Base-by-base conservation (phyloP, 192 early-diverging fungal species). In the Thamnidium elegans region DNA sequence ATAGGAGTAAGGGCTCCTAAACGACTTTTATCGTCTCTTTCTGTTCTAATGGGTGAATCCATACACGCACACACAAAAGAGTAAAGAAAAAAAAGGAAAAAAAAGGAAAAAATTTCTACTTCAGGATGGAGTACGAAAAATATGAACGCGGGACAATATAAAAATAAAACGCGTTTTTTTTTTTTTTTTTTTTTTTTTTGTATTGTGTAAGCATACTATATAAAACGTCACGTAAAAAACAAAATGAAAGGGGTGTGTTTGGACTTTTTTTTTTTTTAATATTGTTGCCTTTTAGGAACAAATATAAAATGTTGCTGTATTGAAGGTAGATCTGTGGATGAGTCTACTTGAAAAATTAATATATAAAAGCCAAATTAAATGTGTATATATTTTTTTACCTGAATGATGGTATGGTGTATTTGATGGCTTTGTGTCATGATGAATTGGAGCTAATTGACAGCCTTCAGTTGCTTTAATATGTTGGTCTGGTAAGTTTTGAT, bases 371-470 rank as follows among this genome's bases (percentile, higher is more conserved):
- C 8, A 13, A 31, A 36, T 31, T 32, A 55, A n/a, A 31, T 32
- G 31, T 14, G 9, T 14, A 8, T n/a, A 7, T 30, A 17, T 7
- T 17, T 7, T 17, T 1, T 17, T 48, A 17, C 19, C 14, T 48
- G 6, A 34, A 19, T 36, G 17, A 36, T 56, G 34, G 3, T 39
- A 56, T 21, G 55, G 34, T 56, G 58, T 59, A 14, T 59, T 36
- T 19, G 21, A 19, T 10, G 58, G 39, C 15, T 59, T 45, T 13
- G 32, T 59, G 36, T 23, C 58, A 39, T 39, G 36, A 39, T 39
- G 36, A 39, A 39, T 39, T 9, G 36, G 36, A 9, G 36, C 36
- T 39, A 39, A 39, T 39, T 39, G 36, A 39, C 36, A 39, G 9
- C 9, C 36, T 39, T 39, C 36, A 39, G 36, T 39, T 9, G 36